phyloP scores from a whole-genome alignment of 139 green algal species.

The Volvox africanus region DNA sequence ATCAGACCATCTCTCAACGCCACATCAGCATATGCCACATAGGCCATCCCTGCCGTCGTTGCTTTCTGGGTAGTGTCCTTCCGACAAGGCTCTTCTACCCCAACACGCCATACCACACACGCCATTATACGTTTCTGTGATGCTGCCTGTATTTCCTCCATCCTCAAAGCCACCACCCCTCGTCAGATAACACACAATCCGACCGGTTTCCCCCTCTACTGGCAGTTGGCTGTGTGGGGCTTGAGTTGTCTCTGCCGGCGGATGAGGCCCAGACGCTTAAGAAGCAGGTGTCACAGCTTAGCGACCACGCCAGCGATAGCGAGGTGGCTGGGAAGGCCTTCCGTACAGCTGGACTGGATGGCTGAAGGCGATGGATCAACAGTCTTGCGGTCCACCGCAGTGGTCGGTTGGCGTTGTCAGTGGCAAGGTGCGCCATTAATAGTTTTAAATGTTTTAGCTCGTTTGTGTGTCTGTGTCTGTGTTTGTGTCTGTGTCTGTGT shows the following conservation, averaged over 20 bases:
- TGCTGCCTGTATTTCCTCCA: not conserved
- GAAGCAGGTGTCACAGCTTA: not conserved
- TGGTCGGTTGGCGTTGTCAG: no score
- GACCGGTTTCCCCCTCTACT: not conserved
- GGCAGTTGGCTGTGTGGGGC: constrained; percentile 15
- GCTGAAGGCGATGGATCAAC: not conserved
- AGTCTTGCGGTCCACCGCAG: no score
- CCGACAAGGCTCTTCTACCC: no score
- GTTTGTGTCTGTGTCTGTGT: no score
- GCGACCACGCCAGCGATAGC: constrained; percentile 2
- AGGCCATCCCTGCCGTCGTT: not conserved
- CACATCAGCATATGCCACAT: not conserved
- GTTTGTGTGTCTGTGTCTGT: no score
- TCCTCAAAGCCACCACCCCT: not conserved
- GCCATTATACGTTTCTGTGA: not conserved
- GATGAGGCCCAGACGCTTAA: not conserved
- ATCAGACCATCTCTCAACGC: not conserved
- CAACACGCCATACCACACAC: no score
- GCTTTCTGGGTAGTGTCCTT: not conserved
- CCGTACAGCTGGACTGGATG: constrained; percentile 34
- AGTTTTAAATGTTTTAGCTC: no score
- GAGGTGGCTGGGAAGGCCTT: constrained; percentile 21
- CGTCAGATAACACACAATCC: not conserved
- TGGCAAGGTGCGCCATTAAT: no score
- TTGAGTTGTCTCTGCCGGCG: constrained; percentile 26